A percentile compares a stretch with the other conserved stretches of the same genome.
These are phyloP conservation scores for Isoetes taiwanensis DNA, from an alignment of 75 land plant genomes.

Conservation along the genomic window DNA sequence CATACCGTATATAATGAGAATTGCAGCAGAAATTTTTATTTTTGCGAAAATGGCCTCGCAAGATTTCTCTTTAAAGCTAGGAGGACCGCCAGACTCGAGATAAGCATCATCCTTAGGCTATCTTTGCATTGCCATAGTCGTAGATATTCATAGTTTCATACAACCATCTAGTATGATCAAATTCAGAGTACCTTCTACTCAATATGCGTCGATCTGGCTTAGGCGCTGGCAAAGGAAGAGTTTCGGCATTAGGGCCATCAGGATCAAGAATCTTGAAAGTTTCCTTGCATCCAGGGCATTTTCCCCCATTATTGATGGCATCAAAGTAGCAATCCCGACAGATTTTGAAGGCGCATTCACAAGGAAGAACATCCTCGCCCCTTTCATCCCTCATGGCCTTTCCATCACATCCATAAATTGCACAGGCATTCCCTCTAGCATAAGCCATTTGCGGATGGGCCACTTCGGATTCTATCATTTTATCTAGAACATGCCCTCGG, in stretches of 20 bases:
- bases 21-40: constrained; percentile 34
- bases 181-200: constrained; percentile 35
- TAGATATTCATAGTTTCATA: constrained; percentile 73
- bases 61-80: constrained; percentile 36
- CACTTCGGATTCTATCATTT: constrained; percentile 1
- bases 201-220: too few relatives aligned
- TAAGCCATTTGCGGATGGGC: constrained; percentile 2
- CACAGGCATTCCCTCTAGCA: neutral
- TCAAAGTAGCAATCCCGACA: constrained; percentile 6
- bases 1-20: constrained; percentile 82
- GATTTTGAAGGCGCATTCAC: constrained; percentile 4
- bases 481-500: neutral
- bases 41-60: constrained; percentile 59
- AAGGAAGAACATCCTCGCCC: neutral
- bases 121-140: constrained; percentile 61
- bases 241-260: neutral
- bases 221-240: too few relatives aligned
- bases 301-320: constrained; percentile 4
- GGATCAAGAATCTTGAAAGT: neutral
- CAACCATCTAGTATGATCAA: constrained; percentile 70
- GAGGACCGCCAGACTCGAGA: too few relatives aligned
- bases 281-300: constrained; percentile 8
- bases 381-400: neutral
- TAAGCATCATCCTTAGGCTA: constrained; percentile 35
- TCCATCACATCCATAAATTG: neutral